A percentile compares a stretch with the other conserved stretches of the same genome.
These are phyloP conservation scores for Jacaranda mimosifolia DNA, from an alignment of 257 asterid genomes.

Conservation along the genomic window DNA sequence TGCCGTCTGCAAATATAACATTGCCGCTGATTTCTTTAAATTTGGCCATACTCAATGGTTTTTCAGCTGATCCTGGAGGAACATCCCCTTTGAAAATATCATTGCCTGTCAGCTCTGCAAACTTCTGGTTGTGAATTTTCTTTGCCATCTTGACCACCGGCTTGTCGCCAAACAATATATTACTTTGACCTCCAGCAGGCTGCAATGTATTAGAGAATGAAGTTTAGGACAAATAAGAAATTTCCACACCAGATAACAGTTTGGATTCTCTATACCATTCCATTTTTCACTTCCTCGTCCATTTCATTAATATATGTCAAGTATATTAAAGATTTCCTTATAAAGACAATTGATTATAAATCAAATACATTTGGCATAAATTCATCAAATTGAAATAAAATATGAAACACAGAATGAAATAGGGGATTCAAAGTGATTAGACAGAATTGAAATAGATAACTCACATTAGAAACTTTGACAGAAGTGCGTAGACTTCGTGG, in stretches of 20 bases:
- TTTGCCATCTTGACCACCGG: constrained; percentile 65
- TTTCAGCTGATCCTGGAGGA: constrained; percentile 81
- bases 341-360: too few species aligned
- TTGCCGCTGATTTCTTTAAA: constrained; percentile 88
- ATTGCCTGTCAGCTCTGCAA: constrained; percentile 85
- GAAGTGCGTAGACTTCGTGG: constrained; percentile 83
- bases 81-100: constrained; percentile 86
- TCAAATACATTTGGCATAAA: too few species aligned
- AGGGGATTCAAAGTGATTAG: too few species aligned
- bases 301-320: too few species aligned
- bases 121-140: constrained; percentile 86
- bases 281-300: too few species aligned
- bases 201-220: constrained; percentile 33
- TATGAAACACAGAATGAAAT: too few species aligned
- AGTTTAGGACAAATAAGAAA: background rate
- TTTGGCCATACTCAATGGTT: constrained; percentile 80
- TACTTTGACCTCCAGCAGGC: constrained; percentile 97
- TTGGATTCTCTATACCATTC: too few species aligned
- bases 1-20: constrained; percentile 80
- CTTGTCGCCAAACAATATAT: constrained; percentile 76
- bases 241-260: too few species aligned
- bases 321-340: too few species aligned
- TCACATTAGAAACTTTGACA: constrained; percentile 89
- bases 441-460: constrained; percentile 27
- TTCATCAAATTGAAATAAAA: too few species aligned